phyloP scores from a whole-genome alignment of 1,284 basidiomycete genomes.

The Veloporphyrellus conicus region DNA sequence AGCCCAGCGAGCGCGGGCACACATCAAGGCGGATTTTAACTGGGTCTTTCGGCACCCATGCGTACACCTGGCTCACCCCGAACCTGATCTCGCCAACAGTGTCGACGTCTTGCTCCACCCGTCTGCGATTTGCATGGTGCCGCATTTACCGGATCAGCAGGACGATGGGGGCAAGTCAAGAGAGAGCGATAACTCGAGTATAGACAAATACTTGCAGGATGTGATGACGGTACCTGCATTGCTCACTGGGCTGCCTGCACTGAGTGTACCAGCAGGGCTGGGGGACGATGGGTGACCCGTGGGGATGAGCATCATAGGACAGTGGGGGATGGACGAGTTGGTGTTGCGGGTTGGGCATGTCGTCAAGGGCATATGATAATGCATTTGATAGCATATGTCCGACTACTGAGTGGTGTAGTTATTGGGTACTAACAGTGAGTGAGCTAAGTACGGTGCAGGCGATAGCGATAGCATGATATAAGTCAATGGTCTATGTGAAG shows the following conservation, averaged over 20 bases:
- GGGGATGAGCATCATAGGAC: constrained; percentile 80
- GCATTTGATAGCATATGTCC: too few species aligned
- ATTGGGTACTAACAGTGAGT: constrained; percentile 29
- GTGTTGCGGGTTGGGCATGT: constrained; percentile 55
- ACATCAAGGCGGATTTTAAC: constrained; percentile 74
- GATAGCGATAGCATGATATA: constrained; percentile 16
- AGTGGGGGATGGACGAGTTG: constrained; percentile 82
- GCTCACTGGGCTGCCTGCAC: constrained; percentile 81
- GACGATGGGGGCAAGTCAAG: background rate
- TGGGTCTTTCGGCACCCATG: constrained; percentile 59
- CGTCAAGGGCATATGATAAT: constrained; percentile 34
- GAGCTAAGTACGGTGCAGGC: constrained; percentile 26
- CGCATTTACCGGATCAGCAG: constrained; percentile 39
- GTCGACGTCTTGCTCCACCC: constrained; percentile 86
- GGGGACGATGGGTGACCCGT: constrained; percentile 75
- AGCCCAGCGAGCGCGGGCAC: constrained; percentile 75
- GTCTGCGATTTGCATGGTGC: constrained; percentile 77
- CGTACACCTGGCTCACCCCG: constrained; percentile 39
- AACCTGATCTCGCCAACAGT: constrained; percentile 30
- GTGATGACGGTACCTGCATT: constrained; percentile 90
- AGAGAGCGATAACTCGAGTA: constrained; percentile 23
- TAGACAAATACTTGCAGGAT: constrained; percentile 82
- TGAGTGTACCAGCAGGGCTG: constrained; percentile 61
- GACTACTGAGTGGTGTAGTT: constrained; percentile 20
- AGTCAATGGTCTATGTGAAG: constrained; percentile 11